These are phyloP conservation scores for Phytophthora tubulina DNA, from an alignment of 352 stramenopile genomes.

Conservation along the genomic window DNA sequence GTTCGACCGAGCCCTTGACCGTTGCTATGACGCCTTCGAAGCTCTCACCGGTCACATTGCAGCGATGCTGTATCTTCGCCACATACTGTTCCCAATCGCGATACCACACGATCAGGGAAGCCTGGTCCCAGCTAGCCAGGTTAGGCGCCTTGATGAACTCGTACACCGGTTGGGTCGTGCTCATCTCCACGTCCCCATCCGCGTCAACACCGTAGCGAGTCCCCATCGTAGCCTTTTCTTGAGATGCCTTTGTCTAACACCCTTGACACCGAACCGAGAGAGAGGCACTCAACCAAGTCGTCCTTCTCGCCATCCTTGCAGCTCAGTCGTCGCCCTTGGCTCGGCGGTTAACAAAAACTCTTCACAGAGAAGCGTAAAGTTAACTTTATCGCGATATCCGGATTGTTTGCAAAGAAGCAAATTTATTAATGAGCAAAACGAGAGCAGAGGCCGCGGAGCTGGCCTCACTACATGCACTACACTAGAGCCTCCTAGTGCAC, in stretches of 20 bases:
- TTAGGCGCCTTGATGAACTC: constrained; percentile 11
- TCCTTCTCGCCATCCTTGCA: no score
- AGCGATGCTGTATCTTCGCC: constrained; percentile 26
- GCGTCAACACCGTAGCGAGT: constrained; percentile 1
- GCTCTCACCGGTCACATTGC: constrained; percentile 23
- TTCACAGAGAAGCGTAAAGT: not conserved
- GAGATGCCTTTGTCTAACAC: constrained; percentile 1
- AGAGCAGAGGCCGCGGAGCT: no score
- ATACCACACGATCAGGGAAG: constrained; percentile 22
- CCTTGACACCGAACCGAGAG: not conserved
- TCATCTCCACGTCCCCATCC: constrained; percentile 9
- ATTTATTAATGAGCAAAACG: not conserved
- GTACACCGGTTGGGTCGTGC: constrained; percentile 6
- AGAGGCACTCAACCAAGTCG: not conserved
- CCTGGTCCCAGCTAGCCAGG: constrained; percentile 23
- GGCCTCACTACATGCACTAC: no score
- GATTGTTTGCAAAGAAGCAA: not conserved
- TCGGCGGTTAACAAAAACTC: not conserved
- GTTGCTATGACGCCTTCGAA: constrained; percentile 19
- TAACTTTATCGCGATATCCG: not conserved
- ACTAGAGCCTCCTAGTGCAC: no score
- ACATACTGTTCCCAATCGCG: constrained; percentile 25
- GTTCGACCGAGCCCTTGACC: constrained; percentile 15
- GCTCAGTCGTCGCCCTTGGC: not conserved
- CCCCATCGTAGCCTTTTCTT: not conserved